phyloP scores from a whole-genome alignment of 352 stramenopile species.

The Pythium scleroteichum region DNA sequence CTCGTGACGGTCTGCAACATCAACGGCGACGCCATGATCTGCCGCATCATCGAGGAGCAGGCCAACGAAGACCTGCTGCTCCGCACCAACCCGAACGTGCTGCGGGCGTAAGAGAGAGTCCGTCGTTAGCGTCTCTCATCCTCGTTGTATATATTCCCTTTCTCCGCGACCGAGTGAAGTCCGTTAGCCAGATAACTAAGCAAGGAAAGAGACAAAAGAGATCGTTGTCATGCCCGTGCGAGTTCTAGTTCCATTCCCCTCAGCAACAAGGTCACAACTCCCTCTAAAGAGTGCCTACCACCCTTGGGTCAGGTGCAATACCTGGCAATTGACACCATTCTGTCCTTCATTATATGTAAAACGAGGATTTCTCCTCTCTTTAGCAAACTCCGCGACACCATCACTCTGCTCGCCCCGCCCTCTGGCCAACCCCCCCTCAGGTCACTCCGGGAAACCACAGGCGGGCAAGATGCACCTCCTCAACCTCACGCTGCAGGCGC shows the following conservation, averaged over 20 bases:
- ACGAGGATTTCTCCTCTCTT: neutral
- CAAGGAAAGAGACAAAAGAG: neutral
- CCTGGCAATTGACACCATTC: neutral
- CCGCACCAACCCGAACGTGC: constrained; percentile 17
- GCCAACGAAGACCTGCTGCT: constrained; percentile 38
- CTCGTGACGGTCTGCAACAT: constrained; percentile 78
- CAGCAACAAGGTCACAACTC: neutral
- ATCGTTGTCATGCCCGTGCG: neutral
- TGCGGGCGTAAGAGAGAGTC: constrained; percentile 14
- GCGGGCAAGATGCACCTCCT: constrained; percentile 72
- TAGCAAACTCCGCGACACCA: constrained; percentile 9
- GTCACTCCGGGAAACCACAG: constrained; percentile 17
- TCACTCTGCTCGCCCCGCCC: constrained; percentile 19
- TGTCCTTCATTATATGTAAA: too few relatives aligned
- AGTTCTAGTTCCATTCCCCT: too few relatives aligned
- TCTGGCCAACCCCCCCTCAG: constrained; percentile 14
- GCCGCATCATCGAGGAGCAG: constrained; percentile 70
- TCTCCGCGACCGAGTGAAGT: constrained; percentile 1
- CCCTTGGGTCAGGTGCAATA: too few relatives aligned
- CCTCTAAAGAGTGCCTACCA: neutral
- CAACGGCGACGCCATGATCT: constrained; percentile 72
- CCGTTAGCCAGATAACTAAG: constrained; percentile 1
- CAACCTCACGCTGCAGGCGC: constrained; percentile 87
- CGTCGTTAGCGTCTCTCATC: neutral
- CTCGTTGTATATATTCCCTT: constrained; percentile 11